Evolutionary conservation across 768 basidiomycete species (phyloP), one percentile per base, ranked within the genome.

Genomic region (Tulasnella sp.): DNA sequence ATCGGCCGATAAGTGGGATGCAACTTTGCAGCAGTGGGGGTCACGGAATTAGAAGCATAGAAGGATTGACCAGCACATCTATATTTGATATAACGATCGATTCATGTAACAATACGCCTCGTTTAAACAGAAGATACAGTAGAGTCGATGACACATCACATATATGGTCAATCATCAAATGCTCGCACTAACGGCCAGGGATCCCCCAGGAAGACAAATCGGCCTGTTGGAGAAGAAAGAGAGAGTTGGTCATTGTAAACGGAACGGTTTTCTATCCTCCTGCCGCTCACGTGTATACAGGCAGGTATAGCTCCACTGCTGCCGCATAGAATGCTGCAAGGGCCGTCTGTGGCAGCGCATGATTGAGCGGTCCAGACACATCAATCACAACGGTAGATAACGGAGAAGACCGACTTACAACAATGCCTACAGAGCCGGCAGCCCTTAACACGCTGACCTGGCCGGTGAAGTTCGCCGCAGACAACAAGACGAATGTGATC

Each of bases 401-500:
- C 17, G 47, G 21, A 3, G 24, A 24, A 3, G n/a, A 15, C 8
- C 5, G 23, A 30, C 56, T 27, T n/a, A 58, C 56, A n/a, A 58
- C 21, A 13, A 58, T 29, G 45, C 56, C 56, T 17, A 58, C 38
- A 23, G 29, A 47, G 17, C 71, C 72, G 27, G 70, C 71, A 19
- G 71, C 71, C 44, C 65, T 71, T 50, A 58, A 63, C 15, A 63
- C 61, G 8, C 26, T 56, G 1, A 61, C 49, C 17, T 64, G 64
- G 23, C 61, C 67, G 3, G 69, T 66, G 68, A 73, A 77, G 65
- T 69, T 65, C 63, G 77, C 75, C 5, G 70, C 63, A 3, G 72
- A 73, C 38, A 81, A 73, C 11, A 80, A 56, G 41, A 76, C 47
- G 72, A 79, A 84, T 3, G 82, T 83, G 51, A 78, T 59, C 24